phyloP scores from a whole-genome alignment of 176 grass and related monocot genomes.

The Puya raimondii region DNA sequence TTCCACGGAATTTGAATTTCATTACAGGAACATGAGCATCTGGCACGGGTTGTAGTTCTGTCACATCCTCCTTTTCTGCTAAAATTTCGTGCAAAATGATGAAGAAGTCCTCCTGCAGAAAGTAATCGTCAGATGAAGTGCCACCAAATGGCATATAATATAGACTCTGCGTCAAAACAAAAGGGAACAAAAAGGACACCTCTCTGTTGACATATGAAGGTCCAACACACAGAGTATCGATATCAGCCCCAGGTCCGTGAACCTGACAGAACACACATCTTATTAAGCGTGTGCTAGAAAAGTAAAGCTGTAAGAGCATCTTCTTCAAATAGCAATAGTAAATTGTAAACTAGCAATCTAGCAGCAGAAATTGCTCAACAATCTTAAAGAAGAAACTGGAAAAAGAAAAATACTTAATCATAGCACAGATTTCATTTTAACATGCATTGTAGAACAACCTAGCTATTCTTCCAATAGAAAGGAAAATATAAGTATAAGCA shows the following conservation, averaged over 20 bases:
- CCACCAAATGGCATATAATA: not conserved
- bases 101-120: conserved; percentile 89
- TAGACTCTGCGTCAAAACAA: not conserved
- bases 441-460: no score
- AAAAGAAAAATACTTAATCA: no score
- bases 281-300: not conserved
- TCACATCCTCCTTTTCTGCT: conserved; percentile 62
- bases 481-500: not conserved
- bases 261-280: conserved; percentile 40
- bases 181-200: conserved; percentile 32
- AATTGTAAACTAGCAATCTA: no score
- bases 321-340: no score
- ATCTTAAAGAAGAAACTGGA: no score
- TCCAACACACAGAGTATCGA: conserved; percentile 92
- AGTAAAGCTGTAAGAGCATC: no score
- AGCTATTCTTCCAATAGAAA: not conserved
- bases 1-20: conserved; percentile 93
- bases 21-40: conserved; percentile 97
- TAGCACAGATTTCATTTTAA: no score
- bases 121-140: conserved; percentile 6
- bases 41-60: conserved; percentile 82
- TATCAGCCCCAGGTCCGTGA: conserved; percentile 87
- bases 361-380: no score
- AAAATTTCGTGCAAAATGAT: conserved; percentile 80
- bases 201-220: conserved; percentile 96